Percentiles rank a stretch among this genome's conserved stretches.
Evolutionary conservation across 257 asterid genomes (phyloP).

Genomic region (Solanum okadae): DNA sequence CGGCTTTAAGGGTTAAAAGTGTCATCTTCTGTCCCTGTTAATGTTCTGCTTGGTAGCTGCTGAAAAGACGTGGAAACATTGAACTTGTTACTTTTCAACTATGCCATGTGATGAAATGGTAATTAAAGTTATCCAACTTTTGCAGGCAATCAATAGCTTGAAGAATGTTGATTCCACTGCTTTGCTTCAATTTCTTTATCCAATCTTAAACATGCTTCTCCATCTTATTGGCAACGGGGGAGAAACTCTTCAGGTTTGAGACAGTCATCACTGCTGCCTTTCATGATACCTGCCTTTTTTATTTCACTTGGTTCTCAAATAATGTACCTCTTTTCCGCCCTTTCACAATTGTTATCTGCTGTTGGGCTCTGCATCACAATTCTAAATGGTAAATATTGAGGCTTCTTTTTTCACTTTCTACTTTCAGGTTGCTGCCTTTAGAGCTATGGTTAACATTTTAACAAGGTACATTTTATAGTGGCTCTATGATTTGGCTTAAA

Average conservation of each 20-base stretch:
- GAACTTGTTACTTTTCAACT: neutral
- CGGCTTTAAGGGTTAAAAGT: neutral
- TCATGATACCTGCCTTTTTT: neutral
- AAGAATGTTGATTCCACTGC: slow-evolving; percentile 98
- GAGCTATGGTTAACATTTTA: slow-evolving; percentile 99
- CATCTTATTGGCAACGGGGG: slow-evolving; percentile 99
- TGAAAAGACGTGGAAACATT: neutral
- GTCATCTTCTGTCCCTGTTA: neutral
- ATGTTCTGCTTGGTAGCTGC: neutral
- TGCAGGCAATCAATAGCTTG: slow-evolving; percentile 97
- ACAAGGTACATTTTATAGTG: slow-evolving; percentile 51
- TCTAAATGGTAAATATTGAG: neutral
- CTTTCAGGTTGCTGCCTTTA: slow-evolving; percentile 96
- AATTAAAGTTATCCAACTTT: neutral
- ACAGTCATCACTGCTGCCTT: neutral
- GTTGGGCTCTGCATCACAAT: neutral
- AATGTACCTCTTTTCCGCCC: neutral
- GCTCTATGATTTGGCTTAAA: neutral
- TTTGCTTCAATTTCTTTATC: slow-evolving; percentile 97
- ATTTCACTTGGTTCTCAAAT: neutral
- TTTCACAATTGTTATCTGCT: neutral
- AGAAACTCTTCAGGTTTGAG: slow-evolving; percentile 87
- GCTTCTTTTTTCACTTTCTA: slow-evolving; percentile 4
- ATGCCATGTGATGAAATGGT: neutral
- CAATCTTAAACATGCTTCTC: slow-evolving; percentile 96